Evolutionary conservation across 176 grass and related monocot species (phyloP), one percentile per base, ranked within the genome.

Genomic region (Carex kokanica): DNA sequence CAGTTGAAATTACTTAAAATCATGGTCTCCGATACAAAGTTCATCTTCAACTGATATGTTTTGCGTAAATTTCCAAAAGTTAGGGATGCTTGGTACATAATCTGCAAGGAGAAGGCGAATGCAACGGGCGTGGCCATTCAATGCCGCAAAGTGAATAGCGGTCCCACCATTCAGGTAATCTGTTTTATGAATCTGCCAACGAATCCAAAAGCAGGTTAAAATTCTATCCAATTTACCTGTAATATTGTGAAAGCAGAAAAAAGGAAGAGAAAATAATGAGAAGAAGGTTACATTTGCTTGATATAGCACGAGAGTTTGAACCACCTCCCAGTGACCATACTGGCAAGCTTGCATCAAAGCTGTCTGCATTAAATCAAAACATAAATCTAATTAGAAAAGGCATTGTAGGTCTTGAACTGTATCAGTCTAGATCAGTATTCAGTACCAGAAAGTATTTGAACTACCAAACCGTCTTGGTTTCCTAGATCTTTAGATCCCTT

Each of bases 321-420:
- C 96, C 78, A 99, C 96, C 83, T 99, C 93, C 96, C 96, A 93
- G 17, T 95, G 93, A 56, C 96, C 96, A 85, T 92, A 95, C 79
- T 95, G 96, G 32, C 96, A 95, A 71, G 96, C 96, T 91, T 93
- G 96, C 96, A 99, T 99, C 52, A 99, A 84, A 85, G 96, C 96
- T 55, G 96, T 99, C 96, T 98, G 86, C 20, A 85, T 78, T 62
- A 78, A 89, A 74, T 58, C 6, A 83, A 58, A 58, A 85, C 49
- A 85, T 75, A 20, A 60, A 60, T 60, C 17, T 59, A 52, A 83
- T 83, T 75, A 29, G 45, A 43, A n/a, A 82, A 86, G 16, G 43
- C 3, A 81, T 57, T 25, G 38, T 41, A 82, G 21, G 5, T 31
- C 36, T 27, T 40, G 38, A 66, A 12, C 1, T 3, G 45, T n/a